Conservation (phyloP, 306 rosid species). For the Fragaria vesca region DNA sequence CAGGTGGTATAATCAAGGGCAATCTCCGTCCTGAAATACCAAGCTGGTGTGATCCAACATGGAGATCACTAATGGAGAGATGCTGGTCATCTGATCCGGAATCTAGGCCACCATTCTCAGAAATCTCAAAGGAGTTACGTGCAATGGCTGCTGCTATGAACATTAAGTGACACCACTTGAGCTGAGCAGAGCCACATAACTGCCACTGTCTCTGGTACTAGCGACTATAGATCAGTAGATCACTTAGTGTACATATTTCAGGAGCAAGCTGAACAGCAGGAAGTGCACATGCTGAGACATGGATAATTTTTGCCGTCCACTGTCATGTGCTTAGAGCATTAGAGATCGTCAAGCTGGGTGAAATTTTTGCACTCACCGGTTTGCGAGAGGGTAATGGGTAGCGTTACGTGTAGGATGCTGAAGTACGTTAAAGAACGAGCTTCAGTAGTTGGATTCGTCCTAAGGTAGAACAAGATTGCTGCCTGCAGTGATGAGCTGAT, state of each 20-base stretch:
- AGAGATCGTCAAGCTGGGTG: conserved; percentile 11
- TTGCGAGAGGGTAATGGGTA: not conserved
- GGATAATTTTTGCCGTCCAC: conserved; percentile 11
- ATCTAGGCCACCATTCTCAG: conserved; percentile 31
- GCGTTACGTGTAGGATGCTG: not conserved
- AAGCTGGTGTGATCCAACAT: conserved; percentile 39
- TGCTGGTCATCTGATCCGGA: conserved; percentile 40
- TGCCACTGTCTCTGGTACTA: not conserved
- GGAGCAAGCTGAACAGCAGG: conserved; percentile 8
- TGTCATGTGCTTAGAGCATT: not conserved
- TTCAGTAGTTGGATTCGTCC: not conserved
- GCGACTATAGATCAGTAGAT: not conserved
- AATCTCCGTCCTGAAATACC: conserved; percentile 34
- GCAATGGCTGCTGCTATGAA: conserved; percentile 31
- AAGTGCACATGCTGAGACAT: conserved; percentile 16
- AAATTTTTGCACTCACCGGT: conserved; percentile 7
- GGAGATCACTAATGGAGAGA: conserved; percentile 35
- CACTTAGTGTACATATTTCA: conserved; percentile 14
- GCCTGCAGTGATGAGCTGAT: not conserved
- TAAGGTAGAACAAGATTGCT: not conserved
- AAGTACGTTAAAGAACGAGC: not conserved
- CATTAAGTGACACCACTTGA: conserved; percentile 16
- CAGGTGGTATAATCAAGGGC: conserved; percentile 31
- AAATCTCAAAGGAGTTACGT: conserved; percentile 33
- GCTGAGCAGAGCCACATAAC: not conserved